Evolutionary conservation across 352 stramenopile species (phyloP), one percentile per base, ranked within the genome.

Genomic region (Phytophthora crassamura): DNA sequence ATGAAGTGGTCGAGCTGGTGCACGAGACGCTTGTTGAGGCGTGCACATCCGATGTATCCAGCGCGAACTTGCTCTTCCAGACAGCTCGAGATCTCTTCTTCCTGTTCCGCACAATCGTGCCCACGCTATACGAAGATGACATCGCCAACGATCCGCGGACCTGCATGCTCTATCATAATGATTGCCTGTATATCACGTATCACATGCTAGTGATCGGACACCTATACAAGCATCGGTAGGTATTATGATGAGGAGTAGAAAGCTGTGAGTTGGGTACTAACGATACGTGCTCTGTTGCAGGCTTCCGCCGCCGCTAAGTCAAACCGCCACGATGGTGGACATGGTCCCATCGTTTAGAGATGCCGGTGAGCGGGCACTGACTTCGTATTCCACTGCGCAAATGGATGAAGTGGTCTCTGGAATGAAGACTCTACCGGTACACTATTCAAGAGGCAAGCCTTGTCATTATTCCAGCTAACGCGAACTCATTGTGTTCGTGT

Each of bases 151-250:
- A 95, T 40, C 48, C 80, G 3, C 79, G 75, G 15, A 72, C 73
- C 1, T 86, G 80, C 53, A 93, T 94, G 85, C 84, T 95, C 8
- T 89, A 83, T 61, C 87, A 95, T 76, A 95, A 95, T 20, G 87
- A 95, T 66, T 93, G 84, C 57, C 72, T 93, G 25, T 95, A 92
- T 64, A 83, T 93, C 32, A 78, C 84, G 9, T 76, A 91, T 15
- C 85, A 95, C 68, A 93, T 93, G 85, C 65, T 94, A 33, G 77
- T 84, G 5, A 82, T 93, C 18, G 84, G 82, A 0, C 72, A 89
- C 41, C 57, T 82, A 7, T 93, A 94, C 80, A 94, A 94, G 46
- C 76, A 74, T 46, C 70, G 80, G 82, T 88, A 72, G 11, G 75
- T 59, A 15, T 7, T 4, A 46, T 42, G 18, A 20, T 55, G 34